Evolutionary conservation across 306 rosid genomes (phyloP), one percentile per base, ranked within the genome.

Genomic region (Hippophae gyantsensis): DNA sequence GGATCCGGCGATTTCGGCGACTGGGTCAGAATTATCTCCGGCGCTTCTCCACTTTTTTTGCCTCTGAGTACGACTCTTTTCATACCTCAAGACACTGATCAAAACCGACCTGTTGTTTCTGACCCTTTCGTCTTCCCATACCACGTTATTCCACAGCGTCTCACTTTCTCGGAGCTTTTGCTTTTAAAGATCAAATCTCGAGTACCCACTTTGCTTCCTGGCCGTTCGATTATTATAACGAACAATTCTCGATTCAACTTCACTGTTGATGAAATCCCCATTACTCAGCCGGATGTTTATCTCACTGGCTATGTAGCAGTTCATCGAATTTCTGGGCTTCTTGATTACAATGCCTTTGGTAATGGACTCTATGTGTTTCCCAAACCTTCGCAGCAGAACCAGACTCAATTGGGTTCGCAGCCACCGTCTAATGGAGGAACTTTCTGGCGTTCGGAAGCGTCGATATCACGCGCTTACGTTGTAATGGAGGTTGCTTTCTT

Each of bases 101-200:
- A 49, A 25, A 11, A 42, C 23, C 38, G 10, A 48, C 47, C 18
- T 7, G 56, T 74, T 0, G 2, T 63, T 45, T 43, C 54, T 32
- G 76, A 83, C 61, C 85, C 94, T 0, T 70, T 81, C 51, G 32
- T 71, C 7, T 66, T 89, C 48, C 84, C 87, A 0, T 89, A 81
- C 75, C 94, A 85, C 69, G 61, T 89, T 0, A 63, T 89, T 56
- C 94, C 96, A 0, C 90, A 89, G 43, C 82, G 95, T 4, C 94
- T 89, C 64, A 13, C 70, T 6, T 89, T 75, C 79, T 67, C 84
- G 3, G 85, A 85, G 8, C 96, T 89, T 52, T 82, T 64, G 43
- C 83, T 83, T 51, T 65, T 89, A 74, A 71, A 70, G 12, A 58
- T 54, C 54, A 10, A 44, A 43, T 13, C 82, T 8, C 82, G 80